Evolutionary conservation across 345 rosid species (phyloP).

Genomic region (Melaleuca quinquenervia): DNA sequence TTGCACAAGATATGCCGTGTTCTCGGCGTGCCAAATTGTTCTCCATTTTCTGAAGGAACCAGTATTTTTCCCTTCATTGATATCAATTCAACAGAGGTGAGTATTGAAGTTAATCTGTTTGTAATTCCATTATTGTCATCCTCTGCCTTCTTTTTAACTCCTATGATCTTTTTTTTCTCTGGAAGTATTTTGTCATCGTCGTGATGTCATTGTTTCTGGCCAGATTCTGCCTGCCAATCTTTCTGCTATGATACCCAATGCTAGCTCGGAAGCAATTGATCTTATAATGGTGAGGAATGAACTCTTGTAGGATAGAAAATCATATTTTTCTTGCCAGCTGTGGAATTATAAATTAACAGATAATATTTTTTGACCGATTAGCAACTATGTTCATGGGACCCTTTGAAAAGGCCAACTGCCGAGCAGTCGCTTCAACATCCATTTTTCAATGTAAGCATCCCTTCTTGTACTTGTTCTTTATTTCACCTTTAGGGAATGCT

Average conservation of each 20-base stretch:
- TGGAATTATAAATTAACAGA: background rate
- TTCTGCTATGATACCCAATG: constrained; percentile 60
- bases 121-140: background rate
- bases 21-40: constrained; percentile 74
- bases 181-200: background rate
- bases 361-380: constrained; percentile 12
- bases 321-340: background rate
- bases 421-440: constrained; percentile 86
- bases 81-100: constrained; percentile 55
- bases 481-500: background rate
- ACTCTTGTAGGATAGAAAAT: background rate
- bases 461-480: background rate
- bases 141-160: background rate
- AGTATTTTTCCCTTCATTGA: constrained; percentile 51
- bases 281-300: constrained; percentile 47
- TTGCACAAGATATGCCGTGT: constrained; percentile 76
- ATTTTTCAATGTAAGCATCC: constrained; percentile 63
- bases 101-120: background rate
- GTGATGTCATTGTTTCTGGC: background rate
- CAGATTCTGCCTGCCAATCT: constrained; percentile 60
- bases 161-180: background rate
- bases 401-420: constrained; percentile 78
- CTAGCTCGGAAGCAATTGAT: constrained; percentile 76
- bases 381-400: constrained; percentile 93
- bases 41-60: constrained; percentile 62